Evolutionary conservation across 192 early-diverging fungal genomes (phyloP).

Genomic region (Rhizophagus sp.): DNA sequence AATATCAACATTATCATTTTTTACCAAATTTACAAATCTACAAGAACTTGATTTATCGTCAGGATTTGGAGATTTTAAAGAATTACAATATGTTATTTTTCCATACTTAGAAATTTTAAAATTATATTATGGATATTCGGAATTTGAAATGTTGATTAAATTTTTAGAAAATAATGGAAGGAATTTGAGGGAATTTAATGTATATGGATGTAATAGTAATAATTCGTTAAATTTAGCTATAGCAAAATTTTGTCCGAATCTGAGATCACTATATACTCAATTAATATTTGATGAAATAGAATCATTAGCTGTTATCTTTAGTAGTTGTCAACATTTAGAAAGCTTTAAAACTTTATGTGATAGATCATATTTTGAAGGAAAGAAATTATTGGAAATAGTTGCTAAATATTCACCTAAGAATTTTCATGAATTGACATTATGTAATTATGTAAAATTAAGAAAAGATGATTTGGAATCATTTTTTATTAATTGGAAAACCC

Average conservation of each 20-base stretch:
- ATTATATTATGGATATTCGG: too few relatives aligned
- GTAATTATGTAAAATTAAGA: neutral
- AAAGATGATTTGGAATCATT: neutral
- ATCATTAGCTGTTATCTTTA: neutral
- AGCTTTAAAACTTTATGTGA: neutral
- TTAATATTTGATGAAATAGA: neutral
- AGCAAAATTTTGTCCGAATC: neutral
- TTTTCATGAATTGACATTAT: neutral
- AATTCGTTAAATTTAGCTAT: neutral
- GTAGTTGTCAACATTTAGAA: neutral
- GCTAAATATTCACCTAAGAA: neutral
- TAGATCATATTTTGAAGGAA: neutral
- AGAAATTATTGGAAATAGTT: neutral
- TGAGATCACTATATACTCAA: neutral
- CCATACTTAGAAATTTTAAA: too few relatives aligned
- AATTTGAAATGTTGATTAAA: too few relatives aligned
- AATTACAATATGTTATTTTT: too few relatives aligned
- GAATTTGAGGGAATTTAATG: too few relatives aligned
- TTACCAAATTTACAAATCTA: too few relatives aligned
- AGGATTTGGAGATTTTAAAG: too few relatives aligned
- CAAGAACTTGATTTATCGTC: too few relatives aligned
- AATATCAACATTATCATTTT: too few relatives aligned
- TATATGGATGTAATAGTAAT: neutral
- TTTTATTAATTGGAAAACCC: neutral
- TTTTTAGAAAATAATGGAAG: too few relatives aligned